Conservation (phyloP, 768 basidiomycete species). For the Russula dissimulans region DNA sequence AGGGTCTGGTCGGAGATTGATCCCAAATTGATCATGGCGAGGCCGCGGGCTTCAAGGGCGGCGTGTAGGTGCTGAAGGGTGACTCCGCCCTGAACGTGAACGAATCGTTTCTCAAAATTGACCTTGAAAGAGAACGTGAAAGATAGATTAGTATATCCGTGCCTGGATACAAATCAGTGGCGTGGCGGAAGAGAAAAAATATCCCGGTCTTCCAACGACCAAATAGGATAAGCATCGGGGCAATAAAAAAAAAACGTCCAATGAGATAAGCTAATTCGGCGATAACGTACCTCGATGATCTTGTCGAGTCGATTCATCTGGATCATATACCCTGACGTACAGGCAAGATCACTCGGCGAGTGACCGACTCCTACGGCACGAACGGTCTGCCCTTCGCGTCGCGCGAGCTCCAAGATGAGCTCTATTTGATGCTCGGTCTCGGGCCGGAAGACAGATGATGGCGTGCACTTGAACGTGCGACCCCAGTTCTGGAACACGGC, state of each 20-base stretch:
- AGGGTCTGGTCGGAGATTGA: constrained; percentile 96
- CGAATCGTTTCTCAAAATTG: constrained; percentile 53
- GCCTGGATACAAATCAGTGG: constrained; percentile 9
- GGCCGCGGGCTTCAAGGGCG: constrained; percentile 49
- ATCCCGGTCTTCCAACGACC: background rate
- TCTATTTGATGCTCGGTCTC: constrained; percentile 57
- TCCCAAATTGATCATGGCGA: constrained; percentile 89
- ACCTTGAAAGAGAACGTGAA: constrained; percentile 38
- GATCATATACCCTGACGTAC: constrained; percentile 81
- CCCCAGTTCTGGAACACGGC: constrained; percentile 81
- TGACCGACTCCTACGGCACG: constrained; percentile 87
- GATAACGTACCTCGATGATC: constrained; percentile 61
- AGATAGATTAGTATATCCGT: constrained; percentile 13
- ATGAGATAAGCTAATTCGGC: constrained; percentile 13
- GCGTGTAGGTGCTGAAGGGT: constrained; percentile 66
- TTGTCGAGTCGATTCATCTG: constrained; percentile 64
- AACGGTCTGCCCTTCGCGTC: constrained; percentile 58
- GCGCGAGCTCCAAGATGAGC: constrained; percentile 71
- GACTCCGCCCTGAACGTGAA: constrained; percentile 72
- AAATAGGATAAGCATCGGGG: background rate
- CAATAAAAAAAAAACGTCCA: background rate
- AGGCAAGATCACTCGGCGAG: constrained; percentile 88
- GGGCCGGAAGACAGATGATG: constrained; percentile 70
- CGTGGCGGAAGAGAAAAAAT: background rate
- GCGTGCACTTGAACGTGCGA: constrained; percentile 60